Evolutionary conservation across 2,329 filamentous ascomycete genomes (phyloP), one percentile per base, ranked within the genome.

Genomic region (Ophiosphaerella korrae): DNA sequence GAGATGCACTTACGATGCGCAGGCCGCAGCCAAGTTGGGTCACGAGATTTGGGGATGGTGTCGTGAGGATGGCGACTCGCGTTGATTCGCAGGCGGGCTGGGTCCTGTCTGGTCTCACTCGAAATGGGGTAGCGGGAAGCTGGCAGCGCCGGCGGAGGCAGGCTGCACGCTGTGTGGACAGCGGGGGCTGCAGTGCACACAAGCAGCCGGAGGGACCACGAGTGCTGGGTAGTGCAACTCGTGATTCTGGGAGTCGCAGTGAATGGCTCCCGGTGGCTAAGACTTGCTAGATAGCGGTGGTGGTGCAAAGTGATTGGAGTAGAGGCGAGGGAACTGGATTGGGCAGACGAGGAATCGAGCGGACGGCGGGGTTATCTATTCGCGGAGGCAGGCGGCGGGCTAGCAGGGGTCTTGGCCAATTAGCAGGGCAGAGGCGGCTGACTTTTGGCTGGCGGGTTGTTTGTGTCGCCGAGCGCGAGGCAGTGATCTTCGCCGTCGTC

Each of bases 1-100:
- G 52, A 48, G 59, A 55, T 59, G 57, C 50, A 68, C 70, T 69
- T 72, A 73, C 70, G 63, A 68, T 62, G 60, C 51, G 48, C 53
- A 37, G 66, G 57, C 66, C 68, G 70, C 70, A 70, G 67, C 52
- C 40, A 55, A 53, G 29, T 44, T 51, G 52, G 60, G 67, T 73
- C 70, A 72, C 70, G 70, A 67, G 69, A 67, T 68, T 64, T 58
- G 58, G 48, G 9, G 26, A 2, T 54, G 60, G 32, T 21, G 63
- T 65, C 58, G 57, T 64, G 61, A 60, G 55, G 55, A 53, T 56
- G 41, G 56, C 49, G 57, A 58, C 54, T 59, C 55, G 60, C 60
- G 58, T 53, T 64, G 60, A 64, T 55, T 63, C 55, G 61, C 54
- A 45, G 53, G 50, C 43, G 52, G 50, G 45, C 50, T 55, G 52